phyloP scores from a whole-genome alignment of 768 basidiomycete species.

The Pisolithus orientalis region DNA sequence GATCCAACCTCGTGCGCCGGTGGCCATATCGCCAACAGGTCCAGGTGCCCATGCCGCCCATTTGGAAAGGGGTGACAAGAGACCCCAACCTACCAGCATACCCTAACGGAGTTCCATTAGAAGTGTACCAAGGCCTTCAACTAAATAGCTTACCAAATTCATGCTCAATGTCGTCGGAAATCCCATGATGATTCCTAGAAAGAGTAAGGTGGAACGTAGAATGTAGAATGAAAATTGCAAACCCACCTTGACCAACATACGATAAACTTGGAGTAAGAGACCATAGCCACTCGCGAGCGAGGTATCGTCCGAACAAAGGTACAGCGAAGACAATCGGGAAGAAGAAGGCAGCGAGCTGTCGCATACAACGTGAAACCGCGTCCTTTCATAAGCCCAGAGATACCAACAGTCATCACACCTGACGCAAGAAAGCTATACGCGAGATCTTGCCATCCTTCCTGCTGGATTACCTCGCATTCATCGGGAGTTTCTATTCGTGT shows the following conservation, averaged over 20 bases:
- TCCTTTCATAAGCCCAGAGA: background rate
- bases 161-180: constrained; percentile 91
- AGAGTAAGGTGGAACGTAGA: constrained; percentile 3
- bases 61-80: constrained; percentile 87
- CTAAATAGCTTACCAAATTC: constrained; percentile 57
- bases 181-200: constrained; percentile 90
- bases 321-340: constrained; percentile 86
- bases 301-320: constrained; percentile 75
- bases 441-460: constrained; percentile 73
- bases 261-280: constrained; percentile 87
- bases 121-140: background rate
- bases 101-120: constrained; percentile 43
- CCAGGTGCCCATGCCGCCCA: constrained; percentile 88
- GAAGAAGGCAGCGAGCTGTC: constrained; percentile 78
- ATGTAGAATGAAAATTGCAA: background rate
- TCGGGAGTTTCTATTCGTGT: constrained; percentile 19
- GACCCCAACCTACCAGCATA: constrained; percentile 94
- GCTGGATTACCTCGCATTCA: constrained; percentile 47
- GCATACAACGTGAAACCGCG: constrained; percentile 1
- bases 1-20: constrained; percentile 92
- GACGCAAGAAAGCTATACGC: constrained; percentile 75
- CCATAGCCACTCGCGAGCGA: constrained; percentile 90
- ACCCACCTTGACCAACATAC: constrained; percentile 81
- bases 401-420: constrained; percentile 65
- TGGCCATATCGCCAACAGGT: constrained; percentile 78